phyloP scores from a whole-genome alignment of 2,329 filamentous ascomycete species.

The Scleromitrula shiraiana region DNA sequence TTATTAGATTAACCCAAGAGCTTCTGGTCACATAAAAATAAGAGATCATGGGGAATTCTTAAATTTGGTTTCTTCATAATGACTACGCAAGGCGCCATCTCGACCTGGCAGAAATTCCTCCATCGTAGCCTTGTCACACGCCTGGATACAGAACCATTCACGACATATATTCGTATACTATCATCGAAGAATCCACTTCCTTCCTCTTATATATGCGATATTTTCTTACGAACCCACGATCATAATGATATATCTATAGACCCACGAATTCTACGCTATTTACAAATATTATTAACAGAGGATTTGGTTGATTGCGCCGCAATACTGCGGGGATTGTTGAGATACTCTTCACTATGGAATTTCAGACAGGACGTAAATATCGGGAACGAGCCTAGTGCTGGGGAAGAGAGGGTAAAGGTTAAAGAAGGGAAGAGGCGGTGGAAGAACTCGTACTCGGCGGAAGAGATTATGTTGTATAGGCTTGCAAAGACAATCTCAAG shows the following conservation, averaged over 20 bases:
- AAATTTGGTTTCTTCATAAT: background rate
- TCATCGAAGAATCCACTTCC: conserved; percentile 44
- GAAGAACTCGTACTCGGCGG: conserved; percentile 45
- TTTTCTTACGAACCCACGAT: conserved; percentile 48
- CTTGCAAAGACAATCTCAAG: conserved; percentile 32
- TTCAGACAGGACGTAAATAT: conserved; percentile 6
- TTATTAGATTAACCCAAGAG: no score
- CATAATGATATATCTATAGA: conserved; percentile 42
- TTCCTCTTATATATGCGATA: conserved; percentile 44
- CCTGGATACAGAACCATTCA: conserved; percentile 46
- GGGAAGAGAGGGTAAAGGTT: conserved; percentile 14
- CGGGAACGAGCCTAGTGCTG: conserved; percentile 13
- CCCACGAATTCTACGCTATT: conserved; percentile 50
- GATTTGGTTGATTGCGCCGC: conserved; percentile 46
- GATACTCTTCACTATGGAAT: conserved; percentile 36
- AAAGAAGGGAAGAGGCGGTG: conserved; percentile 33
- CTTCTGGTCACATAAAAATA: background rate
- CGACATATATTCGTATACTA: conserved; percentile 41
- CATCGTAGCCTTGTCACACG: conserved; percentile 42
- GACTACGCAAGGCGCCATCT: conserved; percentile 1
- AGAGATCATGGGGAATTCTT: background rate
- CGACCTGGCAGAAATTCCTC: conserved; percentile 43
- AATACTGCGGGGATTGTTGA: conserved; percentile 47
- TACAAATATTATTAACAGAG: conserved; percentile 46
- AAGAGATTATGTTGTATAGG: conserved; percentile 29